phyloP scores from a whole-genome alignment of 2,329 filamentous ascomycete species.

The Fusarium decemcellulare region DNA sequence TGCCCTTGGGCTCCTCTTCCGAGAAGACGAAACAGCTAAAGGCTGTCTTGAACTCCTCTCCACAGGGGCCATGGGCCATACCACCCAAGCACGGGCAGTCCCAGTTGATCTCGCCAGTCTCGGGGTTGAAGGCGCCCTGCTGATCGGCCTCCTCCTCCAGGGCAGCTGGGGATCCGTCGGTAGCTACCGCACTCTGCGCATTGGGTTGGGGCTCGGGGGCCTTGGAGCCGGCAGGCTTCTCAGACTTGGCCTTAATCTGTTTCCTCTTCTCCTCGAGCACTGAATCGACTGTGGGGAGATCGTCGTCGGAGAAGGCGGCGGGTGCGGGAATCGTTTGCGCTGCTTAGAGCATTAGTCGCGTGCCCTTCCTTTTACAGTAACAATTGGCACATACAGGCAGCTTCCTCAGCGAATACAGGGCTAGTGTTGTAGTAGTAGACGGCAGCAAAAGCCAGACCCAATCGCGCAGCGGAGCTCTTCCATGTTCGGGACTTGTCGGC shows the following conservation, averaged over 20 bases:
- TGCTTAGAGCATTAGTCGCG: conserved; percentile 33
- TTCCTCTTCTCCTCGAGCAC: conserved; percentile 75
- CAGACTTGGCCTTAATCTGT: conserved; percentile 55
- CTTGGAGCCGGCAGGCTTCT: conserved; percentile 43
- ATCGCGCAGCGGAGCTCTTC: conserved; percentile 82
- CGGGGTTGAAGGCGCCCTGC: conserved; percentile 96
- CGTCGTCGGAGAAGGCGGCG: conserved; percentile 68
- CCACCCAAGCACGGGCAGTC: conserved; percentile 97
- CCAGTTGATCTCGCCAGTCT: conserved; percentile 99
- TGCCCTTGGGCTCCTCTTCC: conserved; percentile 94
- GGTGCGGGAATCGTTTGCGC: conserved; percentile 57
- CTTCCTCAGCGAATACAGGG: conserved; percentile 87
- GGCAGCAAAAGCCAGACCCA: conserved; percentile 81
- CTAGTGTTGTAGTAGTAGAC: conserved; percentile 97
- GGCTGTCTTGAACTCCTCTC: conserved; percentile 93
- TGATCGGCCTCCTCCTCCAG: conserved; percentile 87
- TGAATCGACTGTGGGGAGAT: conserved; percentile 76
- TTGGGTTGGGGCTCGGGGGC: conserved; percentile 46
- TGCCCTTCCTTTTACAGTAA: not conserved
- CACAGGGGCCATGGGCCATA: conserved; percentile 97
- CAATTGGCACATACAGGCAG: conserved; percentile 71
- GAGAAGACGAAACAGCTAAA: conserved; percentile 99
- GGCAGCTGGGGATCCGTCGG: conserved; percentile 60
- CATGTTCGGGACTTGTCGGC: conserved; percentile 81
- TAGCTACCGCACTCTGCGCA: conserved; percentile 42